phyloP scores from a whole-genome alignment of 163 green algal species.

The Dunaliella salina region DNA sequence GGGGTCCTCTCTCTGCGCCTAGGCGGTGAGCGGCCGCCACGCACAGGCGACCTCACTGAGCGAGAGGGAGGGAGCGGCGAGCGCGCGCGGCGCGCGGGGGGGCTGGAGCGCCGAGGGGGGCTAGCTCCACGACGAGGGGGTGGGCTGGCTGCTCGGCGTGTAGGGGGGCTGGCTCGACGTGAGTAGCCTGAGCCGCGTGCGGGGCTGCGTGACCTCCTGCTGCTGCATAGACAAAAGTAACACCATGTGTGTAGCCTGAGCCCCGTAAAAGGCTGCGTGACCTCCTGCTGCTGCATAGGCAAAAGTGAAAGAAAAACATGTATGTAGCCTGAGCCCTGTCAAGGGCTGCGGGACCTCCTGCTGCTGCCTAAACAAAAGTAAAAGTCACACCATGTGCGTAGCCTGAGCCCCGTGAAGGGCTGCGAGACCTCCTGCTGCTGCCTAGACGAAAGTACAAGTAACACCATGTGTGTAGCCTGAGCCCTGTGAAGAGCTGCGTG shows the following conservation, averaged over 20 bases:
- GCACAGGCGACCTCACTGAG: neutral
- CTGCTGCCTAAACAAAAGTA: neutral
- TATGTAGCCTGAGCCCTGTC: slow-evolving; percentile 1
- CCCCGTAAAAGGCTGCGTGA: neutral
- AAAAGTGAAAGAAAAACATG: too few relatives aligned
- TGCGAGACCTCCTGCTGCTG: neutral
- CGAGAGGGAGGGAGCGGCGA: neutral
- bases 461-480: slow-evolving; percentile 15
- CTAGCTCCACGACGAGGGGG: neutral
- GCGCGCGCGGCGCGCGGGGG: too few relatives aligned
- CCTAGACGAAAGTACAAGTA: too few relatives aligned
- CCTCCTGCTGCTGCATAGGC: neutral
- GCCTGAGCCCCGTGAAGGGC: neutral
- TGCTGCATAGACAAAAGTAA: neutral
- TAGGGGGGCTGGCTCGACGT: slow-evolving; percentile 10
- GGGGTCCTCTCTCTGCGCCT: neutral
- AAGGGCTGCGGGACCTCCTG: neutral
- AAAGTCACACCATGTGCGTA: slow-evolving; percentile 17
- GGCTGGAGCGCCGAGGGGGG: neutral
- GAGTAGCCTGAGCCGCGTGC: neutral
- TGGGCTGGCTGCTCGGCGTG: neutral
- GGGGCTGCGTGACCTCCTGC: neutral
- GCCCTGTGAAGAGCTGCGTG: neutral
- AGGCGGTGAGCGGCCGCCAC: neutral
- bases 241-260: slow-evolving; percentile 15